Evolutionary conservation across 345 rosid genomes (phyloP).

Genomic region (Gossypium sturtianum): DNA sequence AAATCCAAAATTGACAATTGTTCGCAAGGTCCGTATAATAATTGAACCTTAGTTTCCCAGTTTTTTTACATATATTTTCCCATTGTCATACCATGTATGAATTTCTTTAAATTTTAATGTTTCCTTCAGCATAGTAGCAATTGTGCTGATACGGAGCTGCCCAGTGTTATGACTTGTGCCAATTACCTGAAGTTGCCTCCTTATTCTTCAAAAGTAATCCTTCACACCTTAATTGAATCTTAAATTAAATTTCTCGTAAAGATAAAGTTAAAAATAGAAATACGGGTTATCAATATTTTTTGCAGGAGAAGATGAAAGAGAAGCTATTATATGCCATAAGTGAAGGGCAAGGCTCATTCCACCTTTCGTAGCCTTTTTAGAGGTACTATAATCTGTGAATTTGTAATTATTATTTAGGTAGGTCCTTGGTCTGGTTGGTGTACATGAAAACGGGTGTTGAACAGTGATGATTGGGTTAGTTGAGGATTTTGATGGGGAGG

Average conservation of each 20-base stretch:
- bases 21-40: conserved; percentile 57
- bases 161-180: conserved; percentile 98
- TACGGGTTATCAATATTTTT: background rate
- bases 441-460: conserved; percentile 10
- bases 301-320: conserved; percentile 93
- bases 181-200: conserved; percentile 95
- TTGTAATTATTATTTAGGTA: conserved; percentile 41
- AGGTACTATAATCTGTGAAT: conserved; percentile 23
- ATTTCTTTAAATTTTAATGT: background rate
- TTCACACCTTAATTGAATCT: conserved; percentile 3
- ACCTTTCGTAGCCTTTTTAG: conserved; percentile 59
- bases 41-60: background rate
- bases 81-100: background rate
- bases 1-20: conserved; percentile 85
- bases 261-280: background rate
- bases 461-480: background rate
- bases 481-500: conserved; percentile 15
- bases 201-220: conserved; percentile 73
- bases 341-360: conserved; percentile 98
- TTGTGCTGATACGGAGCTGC: conserved; percentile 66
- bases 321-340: conserved; percentile 80
- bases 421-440: conserved; percentile 11
- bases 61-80: background rate
- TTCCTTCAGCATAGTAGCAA: conserved; percentile 62
- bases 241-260: background rate